A percentile compares a stretch with the other conserved stretches of the same genome.
Conservation (phyloP, 2,329 filamentous ascomycete genomes). For the Colletotrichum lupini region DNA sequence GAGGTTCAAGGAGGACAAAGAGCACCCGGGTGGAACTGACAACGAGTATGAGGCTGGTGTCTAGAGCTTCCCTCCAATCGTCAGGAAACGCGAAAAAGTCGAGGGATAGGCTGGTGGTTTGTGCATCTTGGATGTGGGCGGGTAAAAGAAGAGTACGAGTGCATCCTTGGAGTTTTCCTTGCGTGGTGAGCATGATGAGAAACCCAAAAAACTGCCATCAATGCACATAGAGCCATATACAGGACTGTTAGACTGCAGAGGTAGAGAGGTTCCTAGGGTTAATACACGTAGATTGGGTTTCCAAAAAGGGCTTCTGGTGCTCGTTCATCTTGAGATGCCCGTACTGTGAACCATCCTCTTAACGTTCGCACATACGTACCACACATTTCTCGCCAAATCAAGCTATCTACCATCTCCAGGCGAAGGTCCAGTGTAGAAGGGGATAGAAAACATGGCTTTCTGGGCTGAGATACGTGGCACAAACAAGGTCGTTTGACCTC, state of each 20-base stretch:
- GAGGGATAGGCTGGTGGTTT: not conserved
- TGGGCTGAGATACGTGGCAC: too few species aligned
- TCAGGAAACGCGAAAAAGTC: not conserved
- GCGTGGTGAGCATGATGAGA: not conserved
- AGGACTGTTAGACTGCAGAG: constrained; percentile 25
- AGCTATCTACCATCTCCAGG: too few species aligned
- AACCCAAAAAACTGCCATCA: not conserved
- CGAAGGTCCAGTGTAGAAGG: too few species aligned
- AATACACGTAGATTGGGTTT: constrained; percentile 9
- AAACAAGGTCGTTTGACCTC: too few species aligned
- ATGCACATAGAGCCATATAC: constrained; percentile 30
- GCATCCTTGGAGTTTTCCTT: constrained; percentile 16
- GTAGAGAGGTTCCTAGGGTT: constrained; percentile 9
- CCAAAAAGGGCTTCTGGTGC: not conserved
- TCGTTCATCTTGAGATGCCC: too few species aligned
- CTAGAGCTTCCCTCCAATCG: not conserved
- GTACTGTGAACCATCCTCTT: not conserved
- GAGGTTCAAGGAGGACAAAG: constrained; percentile 63
- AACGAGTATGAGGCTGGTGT: constrained; percentile 60
- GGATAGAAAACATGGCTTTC: too few species aligned
- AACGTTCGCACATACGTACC: not conserved
- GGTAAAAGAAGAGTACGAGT: not conserved
- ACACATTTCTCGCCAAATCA: not conserved
- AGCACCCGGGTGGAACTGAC: constrained; percentile 43
- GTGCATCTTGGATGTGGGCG: not conserved